These are phyloP conservation scores for Termitomyces sp. DNA, from an alignment of 768 basidiomycete species.

Conservation along the genomic window DNA sequence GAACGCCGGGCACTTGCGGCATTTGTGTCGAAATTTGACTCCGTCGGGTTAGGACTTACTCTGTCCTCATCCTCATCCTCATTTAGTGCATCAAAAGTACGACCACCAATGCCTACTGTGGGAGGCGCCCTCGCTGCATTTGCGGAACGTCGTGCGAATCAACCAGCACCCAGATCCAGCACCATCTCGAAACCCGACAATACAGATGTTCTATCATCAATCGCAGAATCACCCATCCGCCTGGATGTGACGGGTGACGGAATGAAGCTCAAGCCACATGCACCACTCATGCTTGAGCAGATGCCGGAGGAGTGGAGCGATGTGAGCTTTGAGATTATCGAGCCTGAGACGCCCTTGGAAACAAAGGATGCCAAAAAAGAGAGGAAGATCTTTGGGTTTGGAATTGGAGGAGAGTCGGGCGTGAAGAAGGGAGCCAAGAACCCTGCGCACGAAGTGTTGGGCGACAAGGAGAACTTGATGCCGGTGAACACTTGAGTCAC, in stretches of 20 bases:
- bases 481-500: constrained; percentile 10
- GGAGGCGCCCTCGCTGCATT: constrained; percentile 47
- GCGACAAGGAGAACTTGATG: constrained; percentile 47
- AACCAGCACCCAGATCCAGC: constrained; percentile 15
- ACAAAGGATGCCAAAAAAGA: constrained; percentile 6
- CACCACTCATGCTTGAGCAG: constrained; percentile 52
- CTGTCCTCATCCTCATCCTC: constrained; percentile 12
- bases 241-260: constrained; percentile 25
- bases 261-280: constrained; percentile 23
- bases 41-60: constrained; percentile 48
- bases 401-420: background rate
- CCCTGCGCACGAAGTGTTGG: constrained; percentile 33
- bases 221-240: constrained; percentile 44
- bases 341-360: constrained; percentile 2
- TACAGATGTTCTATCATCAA: background rate
- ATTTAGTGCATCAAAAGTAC: constrained; percentile 32
- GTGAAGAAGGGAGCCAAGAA: constrained; percentile 15
- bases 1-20: constrained; percentile 73
- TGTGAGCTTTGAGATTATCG: constrained; percentile 46
- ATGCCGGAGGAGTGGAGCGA: constrained; percentile 48
- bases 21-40: constrained; percentile 80
- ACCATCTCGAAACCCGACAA: background rate
- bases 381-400: constrained; percentile 9
- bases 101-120: constrained; percentile 41
- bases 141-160: constrained; percentile 36